Conservation (phyloP, 2,329 filamentous ascomycete species). For the Epichloe elymi region DNA sequence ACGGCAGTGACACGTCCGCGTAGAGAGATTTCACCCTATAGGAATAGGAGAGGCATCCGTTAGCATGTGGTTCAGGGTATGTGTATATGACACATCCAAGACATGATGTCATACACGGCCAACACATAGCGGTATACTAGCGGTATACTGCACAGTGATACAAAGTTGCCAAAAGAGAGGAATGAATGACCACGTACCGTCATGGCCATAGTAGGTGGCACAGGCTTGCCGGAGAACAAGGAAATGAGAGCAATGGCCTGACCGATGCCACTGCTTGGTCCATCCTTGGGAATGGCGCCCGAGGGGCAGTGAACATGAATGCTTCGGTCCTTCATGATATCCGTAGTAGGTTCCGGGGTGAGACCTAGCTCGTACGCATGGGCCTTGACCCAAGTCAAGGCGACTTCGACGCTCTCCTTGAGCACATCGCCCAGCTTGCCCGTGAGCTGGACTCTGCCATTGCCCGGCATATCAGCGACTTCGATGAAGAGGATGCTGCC, state of each 20-base stretch:
- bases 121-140: neutral
- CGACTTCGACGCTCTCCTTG: conserved; percentile 94
- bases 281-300: conserved; percentile 91
- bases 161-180: neutral
- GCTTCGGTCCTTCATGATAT: conserved; percentile 91
- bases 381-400: conserved; percentile 91
- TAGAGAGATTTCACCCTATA: conserved; percentile 56
- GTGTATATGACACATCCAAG: neutral
- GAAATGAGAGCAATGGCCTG: conserved; percentile 90
- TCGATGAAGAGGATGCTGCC: conserved; percentile 98
- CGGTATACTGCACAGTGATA: neutral
- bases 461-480: conserved; percentile 92
- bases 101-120: neutral
- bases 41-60: neutral
- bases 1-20: conserved; percentile 86
- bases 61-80: neutral
- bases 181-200: conserved; percentile 41
- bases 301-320: conserved; percentile 95
- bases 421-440: conserved; percentile 93
- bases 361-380: conserved; percentile 86
- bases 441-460: conserved; percentile 83
- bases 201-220: conserved; percentile 91
- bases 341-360: conserved; percentile 64
- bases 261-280: conserved; percentile 74
- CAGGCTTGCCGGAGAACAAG: conserved; percentile 71